phyloP scores from a whole-genome alignment of 768 basidiomycete genomes.

The Albatrellus ellisii region DNA sequence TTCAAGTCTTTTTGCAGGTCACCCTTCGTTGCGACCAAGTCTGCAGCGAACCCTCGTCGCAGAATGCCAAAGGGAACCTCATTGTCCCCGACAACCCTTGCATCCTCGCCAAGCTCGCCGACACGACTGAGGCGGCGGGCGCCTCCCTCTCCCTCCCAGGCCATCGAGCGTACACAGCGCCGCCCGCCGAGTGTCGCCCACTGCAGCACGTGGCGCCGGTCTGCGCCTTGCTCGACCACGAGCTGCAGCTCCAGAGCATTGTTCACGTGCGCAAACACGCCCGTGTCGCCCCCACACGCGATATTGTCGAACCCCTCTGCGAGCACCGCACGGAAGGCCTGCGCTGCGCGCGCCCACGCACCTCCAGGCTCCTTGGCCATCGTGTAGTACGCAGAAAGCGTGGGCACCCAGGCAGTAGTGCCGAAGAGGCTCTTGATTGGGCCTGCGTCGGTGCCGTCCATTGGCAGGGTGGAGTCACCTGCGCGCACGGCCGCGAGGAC shows the following conservation, averaged over 20 bases:
- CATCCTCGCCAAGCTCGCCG: conserved; percentile 17
- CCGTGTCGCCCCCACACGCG: conserved; percentile 55
- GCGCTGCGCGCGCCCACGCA: conserved; percentile 25
- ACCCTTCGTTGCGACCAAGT: conserved; percentile 26
- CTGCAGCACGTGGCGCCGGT: conserved; percentile 36
- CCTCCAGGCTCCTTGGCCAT: conserved; percentile 11
- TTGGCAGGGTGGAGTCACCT: too few relatives aligned
- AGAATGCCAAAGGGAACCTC: conserved; percentile 44
- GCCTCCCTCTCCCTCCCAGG: conserved; percentile 28
- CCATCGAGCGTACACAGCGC: conserved; percentile 35
- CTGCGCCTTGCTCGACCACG: conserved; percentile 44
- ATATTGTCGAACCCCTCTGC: conserved; percentile 31
- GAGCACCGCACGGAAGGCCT: conserved; percentile 34
- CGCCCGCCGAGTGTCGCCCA: conserved; percentile 51
- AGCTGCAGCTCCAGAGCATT: conserved; percentile 49
- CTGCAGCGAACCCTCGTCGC: conserved; percentile 41
- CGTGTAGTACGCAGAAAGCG: conserved; percentile 37
- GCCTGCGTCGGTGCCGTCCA: neutral
- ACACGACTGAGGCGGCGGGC: conserved; percentile 17
- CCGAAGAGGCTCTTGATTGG: conserved; percentile 4
- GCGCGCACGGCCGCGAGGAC: conserved; percentile 12
- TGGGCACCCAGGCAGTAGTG: conserved; percentile 41
- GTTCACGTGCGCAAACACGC: conserved; percentile 45
- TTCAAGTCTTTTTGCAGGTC: conserved; percentile 27
- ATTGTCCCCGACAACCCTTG: conserved; percentile 27